A percentile compares a stretch with the other conserved stretches of the same genome.
Conservation (phyloP, 768 basidiomycete genomes). For the Suillus brevipes region DNA sequence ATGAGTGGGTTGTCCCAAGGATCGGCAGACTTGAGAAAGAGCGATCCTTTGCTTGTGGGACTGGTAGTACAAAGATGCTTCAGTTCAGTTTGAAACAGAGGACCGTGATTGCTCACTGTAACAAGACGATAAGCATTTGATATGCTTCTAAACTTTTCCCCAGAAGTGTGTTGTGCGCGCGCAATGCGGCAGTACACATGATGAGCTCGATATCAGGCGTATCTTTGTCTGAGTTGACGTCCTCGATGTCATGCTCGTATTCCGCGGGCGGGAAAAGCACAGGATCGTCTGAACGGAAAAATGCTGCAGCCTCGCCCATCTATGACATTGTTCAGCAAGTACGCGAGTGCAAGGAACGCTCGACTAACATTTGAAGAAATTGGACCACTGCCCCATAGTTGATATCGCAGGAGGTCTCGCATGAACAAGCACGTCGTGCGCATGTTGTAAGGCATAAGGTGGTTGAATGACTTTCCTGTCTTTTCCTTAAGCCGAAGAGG, state of each 20-base stretch:
- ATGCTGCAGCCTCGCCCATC: constrained; percentile 19
- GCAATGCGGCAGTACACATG: neutral
- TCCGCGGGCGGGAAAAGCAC: constrained; percentile 10
- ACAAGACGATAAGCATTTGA: constrained; percentile 18
- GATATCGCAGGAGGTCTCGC: constrained; percentile 8
- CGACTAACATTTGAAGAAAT: constrained; percentile 47
- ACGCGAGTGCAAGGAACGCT: neutral
- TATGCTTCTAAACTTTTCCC: constrained; percentile 19
- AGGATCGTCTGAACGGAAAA: constrained; percentile 19
- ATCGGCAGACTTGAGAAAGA: constrained; percentile 40
- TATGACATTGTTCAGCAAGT: constrained; percentile 3
- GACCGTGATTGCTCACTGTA: constrained; percentile 22
- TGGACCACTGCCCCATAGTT: constrained; percentile 38
- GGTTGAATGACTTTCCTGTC: neutral
- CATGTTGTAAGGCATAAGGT: constrained; percentile 4
- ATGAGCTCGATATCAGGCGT: constrained; percentile 15
- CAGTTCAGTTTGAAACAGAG: neutral
- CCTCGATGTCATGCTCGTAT: constrained; percentile 5
- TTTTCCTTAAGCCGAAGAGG: neutral
- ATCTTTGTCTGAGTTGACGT: constrained; percentile 12
- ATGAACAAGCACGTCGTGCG: constrained; percentile 5
- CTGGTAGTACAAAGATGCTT: constrained; percentile 22
- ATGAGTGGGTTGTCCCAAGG: constrained; percentile 43
- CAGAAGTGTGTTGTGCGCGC: neutral
- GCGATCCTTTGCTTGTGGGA: constrained; percentile 44